Evolutionary conservation across 2,329 filamentous ascomycete species (phyloP), one percentile per base, ranked within the genome.

Genomic region (Talaromyces sp.): DNA sequence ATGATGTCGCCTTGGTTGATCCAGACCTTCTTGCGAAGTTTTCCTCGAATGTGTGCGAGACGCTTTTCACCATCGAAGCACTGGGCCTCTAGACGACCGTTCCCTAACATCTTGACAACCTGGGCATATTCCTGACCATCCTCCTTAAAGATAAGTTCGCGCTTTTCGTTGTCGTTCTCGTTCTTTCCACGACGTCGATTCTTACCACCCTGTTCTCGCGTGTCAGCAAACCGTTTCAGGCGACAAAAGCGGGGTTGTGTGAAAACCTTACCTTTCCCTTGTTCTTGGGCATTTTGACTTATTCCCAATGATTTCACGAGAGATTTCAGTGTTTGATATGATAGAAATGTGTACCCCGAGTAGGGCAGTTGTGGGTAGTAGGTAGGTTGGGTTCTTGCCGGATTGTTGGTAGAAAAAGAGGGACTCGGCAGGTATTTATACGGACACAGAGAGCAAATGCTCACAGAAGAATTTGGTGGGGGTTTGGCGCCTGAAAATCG

Each of bases 1-100:
- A 93, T 93, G 77, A 96, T 96, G 77, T 96, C 92, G 75, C 92
- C 92, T 82, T 96, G 92, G 85, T 96, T 97, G 85, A 97, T 97
- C 92, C 92, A 97, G 79, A 98, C 95, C 86, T 99, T 99, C 86
- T 99, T 99, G 74, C 95, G 88, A 73, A 99, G 90, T 82, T 99
- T 98, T 81, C 93, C 93, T 68, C 93, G 92, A 72, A 91, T 92
- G 77, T 93, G 89, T 67, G 89, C 91, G 44, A 92, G 86, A 65
- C 92, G 88, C 78, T 92, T 92, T 69, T 89, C 88, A 75, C 93
- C 93, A 77, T 98, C 95, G 79, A 99, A 99, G 83, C 93, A 98
- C 70, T 92, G 83, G 18, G 92, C 92, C 80, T 96, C 92, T 56
- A 97, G 87, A 71, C 93, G 91, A 69, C 93, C 92, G 85, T 96